These are phyloP conservation scores for Lasiodiplodia theobromae DNA, from an alignment of 2,329 filamentous ascomycete species.

Conservation along the genomic window DNA sequence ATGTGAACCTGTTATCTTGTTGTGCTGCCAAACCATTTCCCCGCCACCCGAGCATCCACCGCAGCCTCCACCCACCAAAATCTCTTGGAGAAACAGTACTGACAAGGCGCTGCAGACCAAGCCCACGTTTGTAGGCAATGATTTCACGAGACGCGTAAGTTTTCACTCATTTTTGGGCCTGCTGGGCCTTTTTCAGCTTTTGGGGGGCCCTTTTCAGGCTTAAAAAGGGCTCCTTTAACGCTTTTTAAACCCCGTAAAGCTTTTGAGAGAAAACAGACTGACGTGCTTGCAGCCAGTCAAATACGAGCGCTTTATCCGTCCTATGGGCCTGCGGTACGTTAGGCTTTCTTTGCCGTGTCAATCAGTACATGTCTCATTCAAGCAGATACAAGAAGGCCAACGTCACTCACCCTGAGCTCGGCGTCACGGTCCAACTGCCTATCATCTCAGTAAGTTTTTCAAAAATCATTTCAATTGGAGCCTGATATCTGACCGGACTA, in stretches of 20 bases:
- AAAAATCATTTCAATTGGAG: background rate
- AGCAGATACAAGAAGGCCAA: slow-evolving; percentile 60
- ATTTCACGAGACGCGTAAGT: slow-evolving; percentile 75
- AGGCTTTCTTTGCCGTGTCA: background rate
- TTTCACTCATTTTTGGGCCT: no score
- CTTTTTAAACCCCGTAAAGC: no score
- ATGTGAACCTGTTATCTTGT: no score
- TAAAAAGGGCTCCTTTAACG: no score
- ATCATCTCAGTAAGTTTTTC: slow-evolving; percentile 49
- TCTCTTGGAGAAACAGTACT: no score
- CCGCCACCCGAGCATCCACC: no score
- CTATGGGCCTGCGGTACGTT: slow-evolving; percentile 71
- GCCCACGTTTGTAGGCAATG: slow-evolving; percentile 87
- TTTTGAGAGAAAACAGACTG: no score
- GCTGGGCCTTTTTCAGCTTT: no score
- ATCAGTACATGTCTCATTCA: background rate
- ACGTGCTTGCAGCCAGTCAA: slow-evolving; percentile 68
- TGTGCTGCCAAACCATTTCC: no score
- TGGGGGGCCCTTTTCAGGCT: no score
- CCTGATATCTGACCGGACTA: background rate
- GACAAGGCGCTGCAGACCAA: slow-evolving; percentile 58
- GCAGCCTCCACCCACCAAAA: no score
- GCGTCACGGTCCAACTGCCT: slow-evolving; percentile 82
- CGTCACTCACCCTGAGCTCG: slow-evolving; percentile 76
- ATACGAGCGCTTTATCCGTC: slow-evolving; percentile 70